These are phyloP conservation scores for Rosellinia necatrix DNA, from an alignment of 2,329 filamentous ascomycete genomes.

Conservation along the genomic window DNA sequence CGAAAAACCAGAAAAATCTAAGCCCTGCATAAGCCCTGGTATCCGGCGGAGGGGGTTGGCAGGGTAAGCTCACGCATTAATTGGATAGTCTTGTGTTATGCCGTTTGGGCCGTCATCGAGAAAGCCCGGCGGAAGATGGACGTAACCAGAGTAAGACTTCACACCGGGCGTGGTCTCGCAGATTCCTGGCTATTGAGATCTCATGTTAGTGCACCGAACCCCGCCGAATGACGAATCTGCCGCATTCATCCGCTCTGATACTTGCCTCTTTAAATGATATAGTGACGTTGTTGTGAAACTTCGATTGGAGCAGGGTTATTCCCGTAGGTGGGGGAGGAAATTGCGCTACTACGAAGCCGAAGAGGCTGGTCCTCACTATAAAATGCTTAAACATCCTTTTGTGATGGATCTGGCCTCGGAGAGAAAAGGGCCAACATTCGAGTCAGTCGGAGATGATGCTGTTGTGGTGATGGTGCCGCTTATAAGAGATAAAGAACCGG, in stretches of 20 bases:
- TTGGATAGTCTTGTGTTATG: conserved; percentile 26
- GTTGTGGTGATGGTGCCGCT: neutral
- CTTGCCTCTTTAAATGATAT: conserved; percentile 24
- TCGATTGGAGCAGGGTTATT: conserved; percentile 21
- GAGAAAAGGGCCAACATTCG: neutral
- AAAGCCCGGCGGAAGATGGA: conserved; percentile 25
- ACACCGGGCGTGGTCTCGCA: conserved; percentile 27
- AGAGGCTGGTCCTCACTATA: neutral
- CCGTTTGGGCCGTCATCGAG: conserved; percentile 19
- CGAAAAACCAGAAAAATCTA: conserved; percentile 47
- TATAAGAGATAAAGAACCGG: neutral
- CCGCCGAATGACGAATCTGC: neutral
- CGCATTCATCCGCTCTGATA: neutral
- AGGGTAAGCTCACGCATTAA: conserved; percentile 23
- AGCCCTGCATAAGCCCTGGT: neutral
- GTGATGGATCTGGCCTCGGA: neutral
- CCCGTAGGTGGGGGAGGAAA: conserved; percentile 18
- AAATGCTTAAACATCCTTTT: neutral
- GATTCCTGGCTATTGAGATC: conserved; percentile 15
- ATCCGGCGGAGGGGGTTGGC: neutral
- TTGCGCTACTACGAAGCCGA: conserved; percentile 11
- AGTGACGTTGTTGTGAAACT: conserved; percentile 26
- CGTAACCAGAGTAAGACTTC: conserved; percentile 31
- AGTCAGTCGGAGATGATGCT: neutral
- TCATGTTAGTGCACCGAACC: neutral